Base-by-base conservation (phyloP, 2,329 filamentous ascomycete genomes). In the Calonectria pseudoturangicola region DNA sequence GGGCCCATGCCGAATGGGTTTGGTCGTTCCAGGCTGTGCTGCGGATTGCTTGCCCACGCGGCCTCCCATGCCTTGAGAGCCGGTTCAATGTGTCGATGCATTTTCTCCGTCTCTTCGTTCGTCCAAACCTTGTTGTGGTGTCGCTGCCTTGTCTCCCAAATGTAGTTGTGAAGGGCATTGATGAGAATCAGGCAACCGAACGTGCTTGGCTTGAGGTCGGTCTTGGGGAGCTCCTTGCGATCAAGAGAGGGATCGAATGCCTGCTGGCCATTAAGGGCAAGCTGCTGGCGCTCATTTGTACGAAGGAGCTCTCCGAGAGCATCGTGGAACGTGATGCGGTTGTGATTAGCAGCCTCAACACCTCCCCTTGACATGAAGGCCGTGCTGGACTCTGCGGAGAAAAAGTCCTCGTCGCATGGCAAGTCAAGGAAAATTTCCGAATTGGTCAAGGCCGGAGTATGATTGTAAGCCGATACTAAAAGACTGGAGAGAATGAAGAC, bases 111-210 rank as follows among this genome's bases (percentile, higher is more conserved):
- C 84, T 98, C 96, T 76, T 96, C 93, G 41, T 93, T 92, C 2
- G 95, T 98, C 96, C 96, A 98, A 62, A 95, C 89, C 74, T 95
- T 93, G 78, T 94, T 95, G 78, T 96, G 93, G 78, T 98, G 96
- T 66, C 95, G 89, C 84, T 98, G 96, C 28, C 96, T 90, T 0
- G 96, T 98, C 84, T 98, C 96, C 97, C 97, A 98, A 54, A 98
- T 98, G 83, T 98, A 98, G 79, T 98, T 98, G 85, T 98, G 97
- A 28, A 98, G 88, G 4, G 97, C 96, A 81, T 98, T 96, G 82
- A 98, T 98, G 74, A 99, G 86, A 7, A 98, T 90, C 36, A 98
- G 88, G 82, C 95, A 98, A 10, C 96, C 97, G 82, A 98, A 98
- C 0, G 95, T 96, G 84, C 96, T 98, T 0, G 95, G 95, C 76